A percentile compares a stretch with the other conserved stretches of the same genome.
These are phyloP conservation scores for Aspergillus mulundensis DNA, from an alignment of 495 filamentous ascomycete genomes.

Conservation along the genomic window DNA sequence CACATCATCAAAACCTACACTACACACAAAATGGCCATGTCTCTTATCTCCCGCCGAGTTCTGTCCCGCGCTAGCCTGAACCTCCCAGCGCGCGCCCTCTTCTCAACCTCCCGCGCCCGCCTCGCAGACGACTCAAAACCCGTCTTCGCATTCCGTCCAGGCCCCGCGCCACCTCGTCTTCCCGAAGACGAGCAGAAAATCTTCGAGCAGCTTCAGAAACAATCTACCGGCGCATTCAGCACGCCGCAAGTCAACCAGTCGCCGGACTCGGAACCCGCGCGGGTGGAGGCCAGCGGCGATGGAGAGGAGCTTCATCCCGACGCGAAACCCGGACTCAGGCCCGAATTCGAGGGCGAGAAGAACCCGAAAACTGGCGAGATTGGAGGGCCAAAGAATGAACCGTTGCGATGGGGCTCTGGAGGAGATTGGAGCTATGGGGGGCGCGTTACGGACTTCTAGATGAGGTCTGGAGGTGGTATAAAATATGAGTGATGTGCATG, in stretches of 20 bases:
- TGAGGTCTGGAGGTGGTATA: not conserved
- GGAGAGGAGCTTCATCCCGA: slow-evolving; percentile 68
- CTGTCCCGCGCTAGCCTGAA: slow-evolving; percentile 21
- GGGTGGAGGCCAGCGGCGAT: slow-evolving; percentile 46
- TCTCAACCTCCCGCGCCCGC: slow-evolving; percentile 32
- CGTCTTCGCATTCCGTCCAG: slow-evolving; percentile 38
- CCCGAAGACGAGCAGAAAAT: slow-evolving; percentile 87
- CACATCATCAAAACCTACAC: not conserved
- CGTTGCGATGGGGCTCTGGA: slow-evolving; percentile 72
- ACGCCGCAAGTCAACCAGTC: slow-evolving; percentile 47
- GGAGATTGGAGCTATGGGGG: slow-evolving; percentile 98
- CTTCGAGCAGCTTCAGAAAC: slow-evolving; percentile 77
- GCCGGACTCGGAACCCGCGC: slow-evolving; percentile 28
- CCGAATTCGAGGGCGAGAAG: slow-evolving; percentile 89
- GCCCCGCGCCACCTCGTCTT: slow-evolving; percentile 76
- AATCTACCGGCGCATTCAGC: slow-evolving; percentile 71
- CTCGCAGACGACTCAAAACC: slow-evolving; percentile 26
- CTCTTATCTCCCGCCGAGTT: slow-evolving; percentile 14
- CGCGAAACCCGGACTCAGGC: slow-evolving; percentile 65
- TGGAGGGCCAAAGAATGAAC: slow-evolving; percentile 97
- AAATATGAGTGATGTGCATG: not conserved
- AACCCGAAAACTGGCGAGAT: slow-evolving; percentile 97
- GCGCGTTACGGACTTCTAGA: slow-evolving; percentile 86
- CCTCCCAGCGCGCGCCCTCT: slow-evolving; percentile 23
- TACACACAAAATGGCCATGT: slow-evolving; percentile 9